Conservation (phyloP, 2,329 filamentous ascomycete species). For the Trichophyton simii region DNA sequence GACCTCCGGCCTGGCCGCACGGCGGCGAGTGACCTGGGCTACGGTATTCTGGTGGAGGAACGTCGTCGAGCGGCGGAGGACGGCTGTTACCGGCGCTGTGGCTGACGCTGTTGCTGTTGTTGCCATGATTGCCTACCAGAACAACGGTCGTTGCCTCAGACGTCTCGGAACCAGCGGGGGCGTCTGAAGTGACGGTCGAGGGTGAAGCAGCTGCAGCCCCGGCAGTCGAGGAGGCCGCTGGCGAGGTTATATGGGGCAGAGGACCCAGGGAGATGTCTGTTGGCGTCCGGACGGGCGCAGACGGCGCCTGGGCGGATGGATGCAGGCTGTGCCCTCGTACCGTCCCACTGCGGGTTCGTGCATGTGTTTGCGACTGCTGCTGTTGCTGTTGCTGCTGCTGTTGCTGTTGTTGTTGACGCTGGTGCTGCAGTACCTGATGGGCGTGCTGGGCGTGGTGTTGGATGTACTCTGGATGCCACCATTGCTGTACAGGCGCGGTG, state of each 20-base stretch:
- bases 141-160: constrained; percentile 13
- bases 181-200: constrained; percentile 44
- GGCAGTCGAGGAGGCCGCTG: too few relatives aligned
- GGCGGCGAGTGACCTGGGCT: constrained; percentile 40
- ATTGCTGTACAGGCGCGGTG: background rate
- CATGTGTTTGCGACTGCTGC: constrained; percentile 38
- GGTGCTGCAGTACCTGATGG: constrained; percentile 6
- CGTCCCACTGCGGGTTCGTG: constrained; percentile 63
- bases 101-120: constrained; percentile 12
- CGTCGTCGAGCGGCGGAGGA: constrained; percentile 12
- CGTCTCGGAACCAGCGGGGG: constrained; percentile 43
- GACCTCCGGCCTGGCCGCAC: constrained; percentile 11
- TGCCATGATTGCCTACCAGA: background rate
- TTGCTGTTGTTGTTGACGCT: background rate
- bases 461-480: constrained; percentile 26
- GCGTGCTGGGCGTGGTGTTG: constrained; percentile 6
- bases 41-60: constrained; percentile 59
- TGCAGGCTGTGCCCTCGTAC: constrained; percentile 45
- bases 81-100: background rate
- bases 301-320: constrained; percentile 56
- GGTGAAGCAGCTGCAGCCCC: too few relatives aligned
- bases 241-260: constrained; percentile 54
- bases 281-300: constrained; percentile 77
- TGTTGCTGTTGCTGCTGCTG: background rate
- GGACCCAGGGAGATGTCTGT: constrained; percentile 93